Percentiles rank a stretch among this genome's conserved stretches.
Conservation (phyloP, 768 basidiomycete genomes). For the Collybia sordida region DNA sequence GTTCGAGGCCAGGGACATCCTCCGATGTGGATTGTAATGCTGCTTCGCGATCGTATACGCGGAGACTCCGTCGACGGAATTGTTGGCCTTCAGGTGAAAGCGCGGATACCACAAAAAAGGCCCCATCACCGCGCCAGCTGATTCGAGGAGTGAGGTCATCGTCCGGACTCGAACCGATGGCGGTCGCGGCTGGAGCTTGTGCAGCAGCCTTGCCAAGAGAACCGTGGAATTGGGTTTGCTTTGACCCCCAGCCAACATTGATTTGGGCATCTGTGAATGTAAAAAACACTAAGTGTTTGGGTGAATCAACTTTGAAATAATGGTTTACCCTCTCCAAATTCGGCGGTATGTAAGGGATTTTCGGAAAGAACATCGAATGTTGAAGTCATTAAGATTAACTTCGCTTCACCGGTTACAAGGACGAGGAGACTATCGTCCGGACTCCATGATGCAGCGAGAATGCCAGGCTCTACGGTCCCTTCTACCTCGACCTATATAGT, state of each 20-base stretch:
- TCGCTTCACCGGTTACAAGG: slow-evolving; percentile 76
- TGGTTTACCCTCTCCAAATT: slow-evolving; percentile 80
- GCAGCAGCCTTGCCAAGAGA: slow-evolving; percentile 88
- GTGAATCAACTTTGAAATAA: neutral
- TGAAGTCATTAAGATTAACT: slow-evolving; percentile 85
- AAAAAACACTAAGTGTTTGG: slow-evolving; percentile 9
- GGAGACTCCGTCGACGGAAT: slow-evolving; percentile 53
- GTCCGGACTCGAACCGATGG: slow-evolving; percentile 57
- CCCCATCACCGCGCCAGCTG: slow-evolving; percentile 93
- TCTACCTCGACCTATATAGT: slow-evolving; percentile 69
- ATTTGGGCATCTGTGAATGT: slow-evolving; percentile 72
- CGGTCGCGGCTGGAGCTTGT: slow-evolving; percentile 40
- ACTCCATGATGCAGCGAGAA: slow-evolving; percentile 83
- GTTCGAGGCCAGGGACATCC: slow-evolving; percentile 79
- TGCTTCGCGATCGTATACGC: slow-evolving; percentile 76
- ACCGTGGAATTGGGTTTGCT: slow-evolving; percentile 96
- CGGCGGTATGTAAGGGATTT: slow-evolving; percentile 61
- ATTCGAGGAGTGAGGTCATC: slow-evolving; percentile 75
- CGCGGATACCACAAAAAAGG: slow-evolving; percentile 83
- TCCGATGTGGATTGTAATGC: slow-evolving; percentile 84
- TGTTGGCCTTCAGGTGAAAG: slow-evolving; percentile 44
- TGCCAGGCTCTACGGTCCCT: slow-evolving; percentile 83
- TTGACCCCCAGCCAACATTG: slow-evolving; percentile 97
- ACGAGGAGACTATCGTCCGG: slow-evolving; percentile 89
- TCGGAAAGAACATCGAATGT: slow-evolving; percentile 90